phyloP scores from a whole-genome alignment of 225 moss, liverwort and hornwort genomes.

The Thuidium tamariscinum region DNA sequence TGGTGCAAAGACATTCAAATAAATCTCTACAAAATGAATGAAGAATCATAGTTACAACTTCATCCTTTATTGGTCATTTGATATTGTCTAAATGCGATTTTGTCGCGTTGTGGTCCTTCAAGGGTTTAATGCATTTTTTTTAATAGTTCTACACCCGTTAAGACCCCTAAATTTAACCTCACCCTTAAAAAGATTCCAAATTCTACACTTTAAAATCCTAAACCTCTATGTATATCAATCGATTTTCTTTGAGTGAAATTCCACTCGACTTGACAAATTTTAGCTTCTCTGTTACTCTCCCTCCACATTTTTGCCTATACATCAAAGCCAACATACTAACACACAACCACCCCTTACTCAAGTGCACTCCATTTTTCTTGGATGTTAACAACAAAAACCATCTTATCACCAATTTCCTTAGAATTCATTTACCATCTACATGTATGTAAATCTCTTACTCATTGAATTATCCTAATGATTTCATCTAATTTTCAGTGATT shows the following conservation, averaged over 20 bases:
- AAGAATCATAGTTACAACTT: not conserved
- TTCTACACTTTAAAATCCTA: too few species aligned
- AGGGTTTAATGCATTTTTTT: not conserved
- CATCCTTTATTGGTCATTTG: too few species aligned
- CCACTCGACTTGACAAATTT: too few species aligned
- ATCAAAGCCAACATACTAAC: too few species aligned
- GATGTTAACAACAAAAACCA: not conserved
- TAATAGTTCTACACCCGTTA: too few species aligned
- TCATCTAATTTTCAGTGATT: not conserved
- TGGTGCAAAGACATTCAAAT: rapidly evolving
- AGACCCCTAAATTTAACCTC: too few species aligned
- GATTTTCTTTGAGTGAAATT: too few species aligned
- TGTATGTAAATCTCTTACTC: rapidly evolving
- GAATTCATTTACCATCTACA: not conserved
- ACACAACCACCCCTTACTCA: too few species aligned
- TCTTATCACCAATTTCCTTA: not conserved
- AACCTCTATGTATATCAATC: too few species aligned
- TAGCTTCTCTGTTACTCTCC: too few species aligned
- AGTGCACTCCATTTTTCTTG: rapidly evolving
- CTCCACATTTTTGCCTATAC: too few species aligned
- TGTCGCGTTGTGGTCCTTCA: rapidly evolving
- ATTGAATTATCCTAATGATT: rapidly evolving
- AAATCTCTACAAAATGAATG: not conserved
- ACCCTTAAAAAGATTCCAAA: too few species aligned
- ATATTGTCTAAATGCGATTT: not conserved